Evolutionary conservation across 139 green algal genomes (phyloP).

Genomic region (Chlamydomonas sp.): DNA sequence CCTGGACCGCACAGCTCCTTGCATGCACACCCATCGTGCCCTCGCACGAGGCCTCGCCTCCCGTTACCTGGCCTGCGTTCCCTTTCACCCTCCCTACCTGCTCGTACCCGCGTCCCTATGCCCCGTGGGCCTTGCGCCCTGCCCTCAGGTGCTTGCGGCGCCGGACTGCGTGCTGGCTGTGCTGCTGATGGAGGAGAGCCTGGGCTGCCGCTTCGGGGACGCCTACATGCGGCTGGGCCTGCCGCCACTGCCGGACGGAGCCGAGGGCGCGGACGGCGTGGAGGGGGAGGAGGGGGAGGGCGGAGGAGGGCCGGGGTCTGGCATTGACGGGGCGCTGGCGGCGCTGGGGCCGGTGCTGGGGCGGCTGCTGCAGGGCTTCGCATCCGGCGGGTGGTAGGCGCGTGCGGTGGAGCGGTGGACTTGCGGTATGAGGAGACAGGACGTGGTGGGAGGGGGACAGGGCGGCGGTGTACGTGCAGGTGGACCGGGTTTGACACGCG

Average conservation of each 20-base stretch:
- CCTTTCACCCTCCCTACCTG: too few relatives aligned
- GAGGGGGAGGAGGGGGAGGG: background rate
- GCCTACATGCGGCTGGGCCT: slow-evolving; percentile 24
- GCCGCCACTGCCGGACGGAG: background rate
- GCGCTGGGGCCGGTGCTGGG: background rate
- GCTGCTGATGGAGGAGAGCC: slow-evolving; percentile 14
- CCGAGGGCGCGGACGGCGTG: background rate
- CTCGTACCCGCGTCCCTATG: too few relatives aligned
- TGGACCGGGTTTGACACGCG: too few relatives aligned
- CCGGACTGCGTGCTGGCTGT: slow-evolving; percentile 35
- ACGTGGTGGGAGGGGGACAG: too few relatives aligned
- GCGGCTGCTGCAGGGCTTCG: slow-evolving; percentile 28
- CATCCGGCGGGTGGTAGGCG: too few relatives aligned
- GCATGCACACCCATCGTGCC: too few relatives aligned
- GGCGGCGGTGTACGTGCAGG: too few relatives aligned
- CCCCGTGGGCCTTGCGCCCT: background rate
- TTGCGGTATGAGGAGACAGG: too few relatives aligned
- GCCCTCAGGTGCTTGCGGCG: slow-evolving; percentile 6
- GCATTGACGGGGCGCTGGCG: slow-evolving; percentile 3
- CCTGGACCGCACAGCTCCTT: too few relatives aligned
- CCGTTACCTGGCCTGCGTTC: too few relatives aligned
- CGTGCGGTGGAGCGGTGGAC: too few relatives aligned
- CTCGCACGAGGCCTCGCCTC: too few relatives aligned
- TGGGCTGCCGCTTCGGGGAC: slow-evolving; percentile 16
- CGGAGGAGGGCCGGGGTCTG: background rate